Conservation (phyloP, 768 basidiomycete genomes). For the Podaxis rugospora region DNA sequence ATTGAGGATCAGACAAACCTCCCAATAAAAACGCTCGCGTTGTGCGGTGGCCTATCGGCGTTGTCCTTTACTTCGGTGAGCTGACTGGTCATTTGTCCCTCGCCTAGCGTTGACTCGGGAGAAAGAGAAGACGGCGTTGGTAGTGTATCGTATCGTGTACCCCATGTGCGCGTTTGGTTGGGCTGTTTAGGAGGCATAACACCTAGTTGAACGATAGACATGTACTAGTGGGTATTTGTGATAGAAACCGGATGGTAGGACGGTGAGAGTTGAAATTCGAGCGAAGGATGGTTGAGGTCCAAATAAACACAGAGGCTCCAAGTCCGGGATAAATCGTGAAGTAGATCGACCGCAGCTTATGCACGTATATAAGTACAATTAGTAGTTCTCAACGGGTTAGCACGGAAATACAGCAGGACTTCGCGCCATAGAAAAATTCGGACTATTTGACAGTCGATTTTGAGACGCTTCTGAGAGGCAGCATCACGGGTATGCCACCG, state of each 20-base stretch:
- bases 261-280: slow-evolving; percentile 3
- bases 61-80: slow-evolving; percentile 23
- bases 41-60: slow-evolving; percentile 56
- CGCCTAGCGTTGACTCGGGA: slow-evolving; percentile 21
- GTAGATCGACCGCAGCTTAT: not conserved
- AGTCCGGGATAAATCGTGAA: slow-evolving; percentile 3
- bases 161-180: slow-evolving; percentile 51
- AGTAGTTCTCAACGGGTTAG: not conserved
- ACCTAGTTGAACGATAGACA: slow-evolving; percentile 17
- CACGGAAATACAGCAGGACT: not conserved
- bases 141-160: slow-evolving; percentile 68
- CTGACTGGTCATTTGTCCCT: slow-evolving; percentile 14
- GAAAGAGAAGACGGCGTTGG: slow-evolving; percentile 44
- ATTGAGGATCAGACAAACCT: slow-evolving; percentile 42
- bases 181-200: slow-evolving; percentile 41
- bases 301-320: slow-evolving; percentile 6
- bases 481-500: not conserved
- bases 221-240: slow-evolving; percentile 15
- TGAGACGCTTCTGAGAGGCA: not conserved
- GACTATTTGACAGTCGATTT: not conserved
- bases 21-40: slow-evolving; percentile 82
- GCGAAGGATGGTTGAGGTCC: slow-evolving; percentile 2
- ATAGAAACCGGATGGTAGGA: slow-evolving; percentile 16
- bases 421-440: not conserved
- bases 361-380: not conserved